These are phyloP conservation scores for Podaxis pistillaris DNA, from an alignment of 768 basidiomycete species.

Conservation along the genomic window DNA sequence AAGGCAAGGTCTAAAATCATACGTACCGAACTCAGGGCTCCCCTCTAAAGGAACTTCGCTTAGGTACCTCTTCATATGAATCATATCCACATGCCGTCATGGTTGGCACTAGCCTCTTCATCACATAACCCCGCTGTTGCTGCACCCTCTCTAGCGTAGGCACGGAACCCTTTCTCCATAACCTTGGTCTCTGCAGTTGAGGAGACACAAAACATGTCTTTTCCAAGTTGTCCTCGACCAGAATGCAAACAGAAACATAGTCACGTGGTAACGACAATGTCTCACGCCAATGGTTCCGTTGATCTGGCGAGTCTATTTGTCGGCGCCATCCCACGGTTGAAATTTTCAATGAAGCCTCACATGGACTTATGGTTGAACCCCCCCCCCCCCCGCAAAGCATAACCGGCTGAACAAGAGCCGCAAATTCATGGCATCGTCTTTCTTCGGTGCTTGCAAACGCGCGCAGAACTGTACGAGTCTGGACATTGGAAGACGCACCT, in stretches of 20 bases:
- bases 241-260: background rate
- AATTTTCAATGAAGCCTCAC: conserved; percentile 11
- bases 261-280: background rate
- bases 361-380: background rate
- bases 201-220: background rate
- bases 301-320: conserved; percentile 1
- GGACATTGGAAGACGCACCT: background rate
- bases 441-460: background rate
- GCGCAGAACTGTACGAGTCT: background rate
- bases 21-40: conserved; percentile 21
- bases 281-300: background rate
- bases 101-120: background rate
- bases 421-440: background rate
- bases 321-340: conserved; percentile 9
- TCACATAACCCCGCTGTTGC: background rate
- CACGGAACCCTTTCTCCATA: background rate
- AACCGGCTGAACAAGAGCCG: background rate
- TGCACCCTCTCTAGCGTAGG: background rate
- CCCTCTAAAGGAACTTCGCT: conserved; percentile 1
- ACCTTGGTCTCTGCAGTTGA: background rate
- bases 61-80: conserved; percentile 10
- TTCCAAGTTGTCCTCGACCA: background rate
- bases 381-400: background rate
- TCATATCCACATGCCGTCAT: conserved; percentile 11
- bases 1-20: conserved; percentile 18